Conservation (phyloP, 371 early-diverging fungal genomes). For the Mucor piriformis region DNA sequence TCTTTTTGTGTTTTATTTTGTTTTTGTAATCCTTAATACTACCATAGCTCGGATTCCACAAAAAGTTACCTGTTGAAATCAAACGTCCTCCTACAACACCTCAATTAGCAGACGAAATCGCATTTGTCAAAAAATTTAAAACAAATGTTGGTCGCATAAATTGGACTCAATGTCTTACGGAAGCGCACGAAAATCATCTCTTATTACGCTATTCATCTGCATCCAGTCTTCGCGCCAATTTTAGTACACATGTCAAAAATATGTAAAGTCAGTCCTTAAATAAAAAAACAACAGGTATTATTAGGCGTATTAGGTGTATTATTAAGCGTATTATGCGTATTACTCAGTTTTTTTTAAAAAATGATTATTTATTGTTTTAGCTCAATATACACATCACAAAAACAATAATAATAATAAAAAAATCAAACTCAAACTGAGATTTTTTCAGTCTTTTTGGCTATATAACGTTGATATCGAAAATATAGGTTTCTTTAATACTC, state of each 20-base stretch:
- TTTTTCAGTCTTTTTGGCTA: conserved; percentile 25
- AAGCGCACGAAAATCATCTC: conserved; percentile 14
- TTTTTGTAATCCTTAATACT: too few relatives aligned
- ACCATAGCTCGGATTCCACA: too few relatives aligned
- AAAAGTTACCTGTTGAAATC: conserved; percentile 23
- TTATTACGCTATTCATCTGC: conserved; percentile 26
- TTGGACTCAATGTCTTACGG: conserved; percentile 22
- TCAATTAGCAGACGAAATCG: conserved; percentile 24
- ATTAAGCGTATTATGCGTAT: conserved; percentile 19
- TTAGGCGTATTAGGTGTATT: conserved; percentile 12
- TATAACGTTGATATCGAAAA: conserved; percentile 26
- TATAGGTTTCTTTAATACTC: conserved; percentile 2
- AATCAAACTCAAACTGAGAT: too few relatives aligned
- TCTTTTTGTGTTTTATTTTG: too few relatives aligned
- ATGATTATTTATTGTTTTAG: conserved; percentile 1
- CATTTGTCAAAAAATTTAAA: conserved; percentile 24
- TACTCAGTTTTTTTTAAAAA: conserved; percentile 14
- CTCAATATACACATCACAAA: neutral
- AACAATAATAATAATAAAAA: neutral
- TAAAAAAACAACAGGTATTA: conserved; percentile 19
- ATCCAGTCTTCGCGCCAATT: conserved; percentile 24
- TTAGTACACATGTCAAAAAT: conserved; percentile 13
- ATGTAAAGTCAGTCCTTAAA: conserved; percentile 16
- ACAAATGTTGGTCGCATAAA: conserved; percentile 19
- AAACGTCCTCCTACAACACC: conserved; percentile 18